Evolutionary conservation across 768 basidiomycete species (phyloP).

Genomic region (Amanita phalloides): DNA sequence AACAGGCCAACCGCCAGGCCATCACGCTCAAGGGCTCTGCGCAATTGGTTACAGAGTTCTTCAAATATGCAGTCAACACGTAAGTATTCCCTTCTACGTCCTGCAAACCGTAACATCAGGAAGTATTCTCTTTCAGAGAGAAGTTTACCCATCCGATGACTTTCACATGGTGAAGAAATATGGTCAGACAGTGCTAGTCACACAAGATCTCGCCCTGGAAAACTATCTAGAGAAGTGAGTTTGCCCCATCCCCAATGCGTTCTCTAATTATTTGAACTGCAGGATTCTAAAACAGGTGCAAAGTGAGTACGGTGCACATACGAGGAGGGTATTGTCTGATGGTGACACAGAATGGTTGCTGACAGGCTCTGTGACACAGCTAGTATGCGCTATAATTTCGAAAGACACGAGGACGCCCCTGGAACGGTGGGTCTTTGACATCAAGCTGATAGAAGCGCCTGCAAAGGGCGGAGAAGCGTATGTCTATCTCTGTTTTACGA

Average conservation of each 20-base stretch:
- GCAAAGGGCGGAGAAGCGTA: slow-evolving; percentile 40
- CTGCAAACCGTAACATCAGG: slow-evolving; percentile 7
- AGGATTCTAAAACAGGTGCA: slow-evolving; percentile 91
- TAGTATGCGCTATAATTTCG: slow-evolving; percentile 92
- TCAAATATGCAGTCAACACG: slow-evolving; percentile 99
- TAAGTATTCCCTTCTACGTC: slow-evolving; percentile 25
- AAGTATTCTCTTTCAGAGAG: slow-evolving; percentile 93
- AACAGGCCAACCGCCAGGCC: slow-evolving; percentile 52
- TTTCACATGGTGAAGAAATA: slow-evolving; percentile 99
- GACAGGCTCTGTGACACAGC: slow-evolving; percentile 83
- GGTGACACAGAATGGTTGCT: slow-evolving; percentile 76
- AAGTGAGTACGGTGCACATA: slow-evolving; percentile 39
- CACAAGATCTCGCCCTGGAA: slow-evolving; percentile 86
- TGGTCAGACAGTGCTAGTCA: slow-evolving; percentile 90
- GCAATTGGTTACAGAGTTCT: slow-evolving; percentile 92
- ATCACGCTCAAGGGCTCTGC: slow-evolving; percentile 97
- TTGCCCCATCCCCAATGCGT: neutral
- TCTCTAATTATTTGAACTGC: slow-evolving; percentile 4
- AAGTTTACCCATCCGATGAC: slow-evolving; percentile 96
- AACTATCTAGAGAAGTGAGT: slow-evolving; percentile 79
- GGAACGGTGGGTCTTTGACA: slow-evolving; percentile 97
- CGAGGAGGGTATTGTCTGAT: neutral
- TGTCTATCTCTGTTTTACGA: slow-evolving; percentile 15
- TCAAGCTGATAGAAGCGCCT: slow-evolving; percentile 69
- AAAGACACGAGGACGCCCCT: slow-evolving; percentile 87